Base-by-base conservation (phyloP, 345 rosid genomes). In the Hibiscus syriacus region DNA sequence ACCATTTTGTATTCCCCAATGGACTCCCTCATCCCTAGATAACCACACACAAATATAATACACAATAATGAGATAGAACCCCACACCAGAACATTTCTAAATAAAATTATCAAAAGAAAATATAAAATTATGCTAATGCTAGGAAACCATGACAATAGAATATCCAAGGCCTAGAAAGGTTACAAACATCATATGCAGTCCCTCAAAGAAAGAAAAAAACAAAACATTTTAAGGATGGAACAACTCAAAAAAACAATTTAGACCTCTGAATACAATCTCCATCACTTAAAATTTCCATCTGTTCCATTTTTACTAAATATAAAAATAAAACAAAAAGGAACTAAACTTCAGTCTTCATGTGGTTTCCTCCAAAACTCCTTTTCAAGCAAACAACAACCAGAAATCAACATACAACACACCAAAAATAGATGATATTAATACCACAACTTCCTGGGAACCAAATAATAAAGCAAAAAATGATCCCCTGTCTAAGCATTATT, bases 1-100 rank as follows among this genome's bases (percentile, higher is more conserved):
- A 43, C 98, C 99, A 81, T 95, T 95, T 78, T 95, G 98, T 74
- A 94, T 89, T 59, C 93, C 97, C 98, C 99, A 94, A 53, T 94
- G 98, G 66, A 92, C 99, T 66, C 99, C 98, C 69, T 86, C 97
- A 55, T 94, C 98, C 41, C 99, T 85, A 65, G 30, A 70, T 64
- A 64, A 64, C 54, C 54, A 25, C 26, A 26, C 2, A 45, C 36
- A 67, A 39, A 65, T 6, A 22, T 6, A 25, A 39, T 55, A 52
- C 20, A 58, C 17, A 56, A 20, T 30, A 67, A 43, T 68, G 63
- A 65, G 39, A 61, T 16, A 53, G 25, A 71, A 26, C 58, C 43
- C 63, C 46, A 73, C n/a, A 14, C 3, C 52, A 8, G 14, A 16
- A 43, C 43, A 13, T 16, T 43, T 25, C 36, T 43, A 63, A 41